Evolutionary conservation across 345 rosid species (phyloP), one percentile per base, ranked within the genome.

Genomic region (Cardiospermum halicacabum): DNA sequence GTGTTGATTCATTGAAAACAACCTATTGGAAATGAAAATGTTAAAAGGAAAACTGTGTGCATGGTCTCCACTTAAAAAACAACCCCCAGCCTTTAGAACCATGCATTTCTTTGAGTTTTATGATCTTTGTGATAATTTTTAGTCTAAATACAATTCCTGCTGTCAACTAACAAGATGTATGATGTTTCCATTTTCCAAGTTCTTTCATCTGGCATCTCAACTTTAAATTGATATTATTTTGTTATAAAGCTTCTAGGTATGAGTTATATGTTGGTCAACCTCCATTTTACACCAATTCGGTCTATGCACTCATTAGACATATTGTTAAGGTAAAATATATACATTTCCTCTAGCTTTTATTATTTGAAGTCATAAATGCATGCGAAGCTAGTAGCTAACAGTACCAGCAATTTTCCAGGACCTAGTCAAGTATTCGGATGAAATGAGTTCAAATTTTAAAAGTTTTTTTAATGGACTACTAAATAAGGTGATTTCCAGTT

Each of bases 181-280:
- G n/a, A n/a, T n/a, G n/a, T n/a, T n/a, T n/a, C n/a, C n/a, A n/a
- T n/a, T n/a, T 16, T 47, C 19, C 16, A 21, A 7, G 7, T 16
- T 26, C 36, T 24, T 28, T 22, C 1, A 60, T 16, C 36, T 69
- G 9, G 24, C 30, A 34, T 28, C 26, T 56, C 25, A 51, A 57
- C 50, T 32, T 58, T n/a, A 32, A 70, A 42, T 30, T 55, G 30
- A 60, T 42, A 18, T 25, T 42, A 51, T 53, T 65, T 69, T 40
- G 42, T 48, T n/a, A n/a, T 72, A 55, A 12, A 48, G 47, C 22
- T 9, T 64, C 73, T 83, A 94, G 99, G 85, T 94, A 94, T 74
- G 99, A 91, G 71, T 83, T 94, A 77, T 94, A 75, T 70, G 99
- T 94, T 51, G 99, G 99, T 56, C 97, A 87, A 61, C 99, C 99